Evolutionary conservation across 805 yeast species (phyloP), one percentile per base, ranked within the genome.

Genomic region (Clavispora carvajalis): DNA sequence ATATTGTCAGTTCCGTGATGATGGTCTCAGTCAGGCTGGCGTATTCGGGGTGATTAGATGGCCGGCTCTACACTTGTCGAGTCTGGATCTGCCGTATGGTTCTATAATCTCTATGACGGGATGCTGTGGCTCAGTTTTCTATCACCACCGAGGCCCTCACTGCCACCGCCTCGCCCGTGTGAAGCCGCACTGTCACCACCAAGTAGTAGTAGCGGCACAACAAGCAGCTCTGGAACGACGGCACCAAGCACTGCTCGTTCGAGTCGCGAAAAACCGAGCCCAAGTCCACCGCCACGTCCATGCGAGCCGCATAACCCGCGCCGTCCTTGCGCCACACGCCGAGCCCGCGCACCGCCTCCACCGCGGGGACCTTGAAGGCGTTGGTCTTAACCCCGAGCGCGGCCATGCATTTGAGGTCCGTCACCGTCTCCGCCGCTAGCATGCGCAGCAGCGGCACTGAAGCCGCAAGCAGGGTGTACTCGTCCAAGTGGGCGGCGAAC

Each of bases 151-250:
- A 55, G 10, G 56, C 48, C 41, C 55, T 54, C 34, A 54, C 34
- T 5, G 47, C 46, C 21, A 51, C 36, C 22, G 37, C 36, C 13
- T 57, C 61, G 9, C 48, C 47, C 31, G 53, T 54, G 31, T 44
- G 46, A 13, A 57, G 43, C 46, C 47, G 48, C 15, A 57, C 44
- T 12, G 45, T 43, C 10, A 56, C 41, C 24, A 38, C 39, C 17
- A 54, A 37, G 41, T 51, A 59, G 50, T 59, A 59, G 40, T 49
- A 50, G 8, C 64, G 49, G 16, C 61, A 60, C 29, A 58, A 40
- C 15, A 59, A 51, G 36, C 64, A 59, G 29, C 59, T 57, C 39
- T 59, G 62, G 42, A 58, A 59, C 11, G 53, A 48, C 9, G 64
- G 64, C 12, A 59, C 59, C 19, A 59, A 38, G 19, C 47, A 41